phyloP scores from a whole-genome alignment of 106 monocot species.

The Amphibolis antarctica region DNA sequence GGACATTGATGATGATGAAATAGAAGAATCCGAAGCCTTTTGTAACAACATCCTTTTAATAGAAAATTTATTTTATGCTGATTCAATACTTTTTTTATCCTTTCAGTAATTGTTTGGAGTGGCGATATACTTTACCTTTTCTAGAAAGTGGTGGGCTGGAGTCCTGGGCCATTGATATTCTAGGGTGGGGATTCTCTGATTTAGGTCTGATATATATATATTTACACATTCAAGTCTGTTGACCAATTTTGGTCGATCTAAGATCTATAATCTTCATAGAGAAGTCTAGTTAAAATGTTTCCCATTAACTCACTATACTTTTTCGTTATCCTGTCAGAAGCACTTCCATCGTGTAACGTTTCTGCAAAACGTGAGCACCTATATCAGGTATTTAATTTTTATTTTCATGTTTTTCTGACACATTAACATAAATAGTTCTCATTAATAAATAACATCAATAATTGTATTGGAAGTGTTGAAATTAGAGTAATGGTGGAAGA shows the following conservation, averaged over 20 bases:
- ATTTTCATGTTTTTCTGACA: background rate
- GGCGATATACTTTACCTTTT: constrained; percentile 81
- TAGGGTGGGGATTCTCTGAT: constrained; percentile 98
- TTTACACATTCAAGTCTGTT: background rate
- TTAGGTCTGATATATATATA: constrained; percentile 32
- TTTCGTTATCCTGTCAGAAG: constrained; percentile 16
- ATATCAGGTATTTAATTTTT: constrained; percentile 43
- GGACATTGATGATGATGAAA: no score
- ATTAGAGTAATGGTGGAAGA: no score
- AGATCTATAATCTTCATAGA: no score
- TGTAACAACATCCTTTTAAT: no score
- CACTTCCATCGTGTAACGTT: constrained; percentile 46
- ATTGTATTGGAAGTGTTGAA: no score
- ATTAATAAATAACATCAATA: no score
- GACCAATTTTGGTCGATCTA: no score
- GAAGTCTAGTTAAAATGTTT: background rate
- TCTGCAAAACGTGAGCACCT: constrained; percentile 83
- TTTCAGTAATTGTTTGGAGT: constrained; percentile 90
- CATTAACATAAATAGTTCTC: background rate
- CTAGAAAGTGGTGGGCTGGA: constrained; percentile 72
- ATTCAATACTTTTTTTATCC: background rate
- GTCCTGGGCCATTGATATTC: constrained; percentile 89
- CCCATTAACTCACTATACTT: background rate
- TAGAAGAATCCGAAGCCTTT: no score
- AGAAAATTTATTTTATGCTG: no score